Evolutionary conservation across 2,329 filamentous ascomycete genomes (phyloP).

Genomic region (Talaromyces funiculosus): DNA sequence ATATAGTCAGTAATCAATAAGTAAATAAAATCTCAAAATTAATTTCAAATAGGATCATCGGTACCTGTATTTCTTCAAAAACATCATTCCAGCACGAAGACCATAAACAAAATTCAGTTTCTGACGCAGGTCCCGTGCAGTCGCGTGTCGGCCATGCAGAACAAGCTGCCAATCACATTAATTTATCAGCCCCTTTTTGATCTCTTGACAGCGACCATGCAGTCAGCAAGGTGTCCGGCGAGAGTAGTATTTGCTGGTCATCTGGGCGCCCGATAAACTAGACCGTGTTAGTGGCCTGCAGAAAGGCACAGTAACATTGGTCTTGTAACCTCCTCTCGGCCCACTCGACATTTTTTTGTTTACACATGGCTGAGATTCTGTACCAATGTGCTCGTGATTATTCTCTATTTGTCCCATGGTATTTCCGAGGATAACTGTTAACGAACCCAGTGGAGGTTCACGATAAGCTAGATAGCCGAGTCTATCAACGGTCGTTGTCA

Average conservation of each 20-base stretch:
- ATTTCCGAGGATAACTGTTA: too few species aligned
- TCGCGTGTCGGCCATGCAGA: neutral
- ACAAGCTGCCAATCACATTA: neutral
- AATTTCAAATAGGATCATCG: neutral
- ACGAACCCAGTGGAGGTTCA: neutral
- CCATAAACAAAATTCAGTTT: neutral
- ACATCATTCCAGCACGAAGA: neutral
- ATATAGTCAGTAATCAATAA: neutral
- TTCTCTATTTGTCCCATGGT: too few species aligned
- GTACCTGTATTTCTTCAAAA: neutral
- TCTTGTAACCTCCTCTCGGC: conserved; percentile 7
- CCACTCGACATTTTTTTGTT: neutral
- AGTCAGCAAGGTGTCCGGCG: neutral
- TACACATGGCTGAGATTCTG: neutral
- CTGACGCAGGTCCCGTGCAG: neutral
- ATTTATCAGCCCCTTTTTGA: neutral
- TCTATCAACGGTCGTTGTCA: too few species aligned
- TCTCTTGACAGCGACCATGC: neutral
- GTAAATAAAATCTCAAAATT: neutral
- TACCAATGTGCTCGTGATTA: neutral
- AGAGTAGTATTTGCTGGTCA: neutral
- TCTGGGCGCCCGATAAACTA: neutral
- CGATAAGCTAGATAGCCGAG: too few species aligned
- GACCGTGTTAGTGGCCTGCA: neutral
- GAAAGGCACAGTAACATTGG: conserved; percentile 12